phyloP scores from a whole-genome alignment of 176 grass and related monocot genomes.

The Aegilops tauschii region DNA sequence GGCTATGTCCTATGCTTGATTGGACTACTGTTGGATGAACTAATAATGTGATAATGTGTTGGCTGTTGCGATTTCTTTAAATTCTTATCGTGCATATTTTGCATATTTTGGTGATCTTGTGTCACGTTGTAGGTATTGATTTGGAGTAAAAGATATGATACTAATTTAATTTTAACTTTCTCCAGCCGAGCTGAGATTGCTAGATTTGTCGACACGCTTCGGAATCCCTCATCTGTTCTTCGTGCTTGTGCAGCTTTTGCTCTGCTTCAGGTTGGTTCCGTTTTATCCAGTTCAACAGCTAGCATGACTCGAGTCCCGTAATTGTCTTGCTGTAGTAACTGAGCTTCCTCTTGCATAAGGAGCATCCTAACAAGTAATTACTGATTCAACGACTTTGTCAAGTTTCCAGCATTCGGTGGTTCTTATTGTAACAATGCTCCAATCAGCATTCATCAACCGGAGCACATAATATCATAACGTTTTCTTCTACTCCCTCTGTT shows the following conservation, averaged over 20 bases:
- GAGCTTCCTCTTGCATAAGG: neutral
- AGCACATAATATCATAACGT: too few relatives aligned
- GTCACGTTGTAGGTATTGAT: conserved; percentile 2
- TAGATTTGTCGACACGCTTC: conserved; percentile 87
- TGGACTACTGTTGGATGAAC: neutral
- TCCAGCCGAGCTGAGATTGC: conserved; percentile 84
- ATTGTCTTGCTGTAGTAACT: neutral
- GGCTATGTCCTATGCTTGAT: neutral
- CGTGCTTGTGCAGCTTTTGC: conserved; percentile 98
- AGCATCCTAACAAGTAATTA: neutral
- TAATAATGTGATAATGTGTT: neutral
- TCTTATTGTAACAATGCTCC: neutral
- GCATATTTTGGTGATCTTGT: neutral
- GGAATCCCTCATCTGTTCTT: conserved; percentile 79
- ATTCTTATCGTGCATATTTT: conserved; percentile 10
- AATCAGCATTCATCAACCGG: too few relatives aligned
- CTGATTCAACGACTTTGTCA: neutral
- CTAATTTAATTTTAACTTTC: conserved; percentile 32
- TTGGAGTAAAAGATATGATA: neutral
- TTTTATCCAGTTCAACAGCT: neutral
- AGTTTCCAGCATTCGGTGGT: neutral
- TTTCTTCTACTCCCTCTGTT: too few relatives aligned
- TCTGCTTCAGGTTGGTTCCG: conserved; percentile 85
- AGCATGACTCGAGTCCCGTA: neutral
- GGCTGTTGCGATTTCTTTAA: neutral